Conservation (phyloP, 805 yeast genomes). For the Cyberlindnera suaveolens region DNA sequence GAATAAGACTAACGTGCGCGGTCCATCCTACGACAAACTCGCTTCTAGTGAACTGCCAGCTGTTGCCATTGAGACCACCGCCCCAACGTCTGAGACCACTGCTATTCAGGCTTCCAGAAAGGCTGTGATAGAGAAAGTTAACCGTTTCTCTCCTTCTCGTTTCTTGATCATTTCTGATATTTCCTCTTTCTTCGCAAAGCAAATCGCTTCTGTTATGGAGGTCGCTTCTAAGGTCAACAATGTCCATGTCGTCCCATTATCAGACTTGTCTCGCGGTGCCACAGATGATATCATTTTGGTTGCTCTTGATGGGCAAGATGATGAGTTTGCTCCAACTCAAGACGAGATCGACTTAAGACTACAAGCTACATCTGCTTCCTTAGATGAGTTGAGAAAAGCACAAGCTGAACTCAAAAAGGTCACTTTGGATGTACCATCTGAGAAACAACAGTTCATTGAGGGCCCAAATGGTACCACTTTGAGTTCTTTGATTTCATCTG, state of each 20-base stretch:
- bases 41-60: constrained; percentile 31
- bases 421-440: constrained; percentile 44
- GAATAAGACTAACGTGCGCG: constrained; percentile 39
- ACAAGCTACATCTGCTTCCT: constrained; percentile 43
- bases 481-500: constrained; percentile 29
- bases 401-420: constrained; percentile 47
- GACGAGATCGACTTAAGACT: constrained; percentile 54
- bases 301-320: constrained; percentile 36
- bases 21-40: constrained; percentile 42
- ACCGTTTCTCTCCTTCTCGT: constrained; percentile 61
- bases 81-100: constrained; percentile 38
- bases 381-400: constrained; percentile 53
- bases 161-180: constrained; percentile 56
- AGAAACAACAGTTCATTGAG: constrained; percentile 50
- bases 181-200: constrained; percentile 50
- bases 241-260: constrained; percentile 56
- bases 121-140: constrained; percentile 67
- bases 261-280: constrained; percentile 38
- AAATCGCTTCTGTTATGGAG: constrained; percentile 37
- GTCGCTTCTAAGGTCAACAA: constrained; percentile 38
- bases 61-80: constrained; percentile 59
- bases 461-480: constrained; percentile 62
- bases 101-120: constrained; percentile 62
- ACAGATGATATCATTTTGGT: constrained; percentile 48
- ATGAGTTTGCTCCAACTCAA: constrained; percentile 68